Conservation (phyloP, 805 yeast species). For the Alloascoidea africana region DNA sequence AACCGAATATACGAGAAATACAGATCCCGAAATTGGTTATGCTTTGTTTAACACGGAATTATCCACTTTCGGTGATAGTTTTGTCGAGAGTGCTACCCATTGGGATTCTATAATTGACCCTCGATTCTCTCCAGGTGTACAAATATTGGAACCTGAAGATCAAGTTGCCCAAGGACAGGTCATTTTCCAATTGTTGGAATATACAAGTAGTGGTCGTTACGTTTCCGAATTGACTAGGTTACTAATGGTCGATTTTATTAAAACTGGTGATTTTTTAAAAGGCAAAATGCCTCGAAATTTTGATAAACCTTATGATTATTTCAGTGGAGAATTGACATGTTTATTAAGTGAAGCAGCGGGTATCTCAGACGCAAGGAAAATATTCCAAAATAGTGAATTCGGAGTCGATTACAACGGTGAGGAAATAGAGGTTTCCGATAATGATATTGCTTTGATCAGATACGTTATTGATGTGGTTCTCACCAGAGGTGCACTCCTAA, state of each 20-base stretch:
- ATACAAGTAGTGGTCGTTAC: not conserved
- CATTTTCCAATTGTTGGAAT: not conserved
- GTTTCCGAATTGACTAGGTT: constrained; percentile 1
- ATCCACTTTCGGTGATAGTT: not conserved
- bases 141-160: not conserved
- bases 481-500: not conserved
- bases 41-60: not conserved
- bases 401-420: not conserved
- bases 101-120: not conserved
- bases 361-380: not conserved
- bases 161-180: not conserved
- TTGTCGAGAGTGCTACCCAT: not conserved
- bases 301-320: not conserved
- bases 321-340: not conserved
- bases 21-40: no score
- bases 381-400: not conserved
- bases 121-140: not conserved
- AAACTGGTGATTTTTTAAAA: not conserved
- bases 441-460: not conserved
- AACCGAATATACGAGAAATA: not conserved
- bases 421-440: not conserved
- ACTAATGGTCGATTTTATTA: not conserved
- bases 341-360: not conserved
- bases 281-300: not conserved
- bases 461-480: not conserved